A percentile compares a stretch with the other conserved stretches of the same genome.
Conservation (phyloP, 306 rosid genomes). For the Vigna mungo region DNA sequence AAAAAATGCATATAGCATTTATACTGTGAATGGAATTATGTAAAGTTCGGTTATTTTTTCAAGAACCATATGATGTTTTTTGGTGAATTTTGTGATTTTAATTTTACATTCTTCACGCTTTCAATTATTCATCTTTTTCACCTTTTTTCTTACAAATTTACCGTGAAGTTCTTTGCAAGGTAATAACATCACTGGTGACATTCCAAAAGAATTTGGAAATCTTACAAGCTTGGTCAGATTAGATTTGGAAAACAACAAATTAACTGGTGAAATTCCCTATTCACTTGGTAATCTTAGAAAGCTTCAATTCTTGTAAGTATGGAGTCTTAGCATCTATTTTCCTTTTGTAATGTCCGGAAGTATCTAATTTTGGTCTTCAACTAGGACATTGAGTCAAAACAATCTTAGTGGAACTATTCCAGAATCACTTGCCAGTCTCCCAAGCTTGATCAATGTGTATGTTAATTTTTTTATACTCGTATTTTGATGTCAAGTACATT, state of each 20-base stretch:
- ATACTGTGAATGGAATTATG: not conserved
- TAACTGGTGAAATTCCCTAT: constrained; percentile 83
- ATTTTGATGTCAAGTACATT: not conserved
- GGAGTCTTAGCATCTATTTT: constrained; percentile 34
- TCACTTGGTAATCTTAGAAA: constrained; percentile 72
- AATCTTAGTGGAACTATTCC: constrained; percentile 78
- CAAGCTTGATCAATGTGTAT: constrained; percentile 71
- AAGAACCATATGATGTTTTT: constrained; percentile 17
- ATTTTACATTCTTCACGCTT: constrained; percentile 12
- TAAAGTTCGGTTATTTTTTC: constrained; percentile 3
- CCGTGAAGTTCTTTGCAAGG: constrained; percentile 79
- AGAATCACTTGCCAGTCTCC: constrained; percentile 68
- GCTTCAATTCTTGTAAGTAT: constrained; percentile 91
- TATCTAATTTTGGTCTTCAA: constrained; percentile 42
- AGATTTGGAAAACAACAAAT: constrained; percentile 72
- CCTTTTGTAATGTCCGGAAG: constrained; percentile 33
- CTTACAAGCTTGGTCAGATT: constrained; percentile 67
- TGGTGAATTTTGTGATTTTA: constrained; percentile 5
- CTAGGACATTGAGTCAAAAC: constrained; percentile 84
- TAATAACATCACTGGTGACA: constrained; percentile 71
- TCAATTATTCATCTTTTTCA: constrained; percentile 2
- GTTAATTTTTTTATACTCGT: constrained; percentile 41
- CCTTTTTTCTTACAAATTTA: constrained; percentile 9
- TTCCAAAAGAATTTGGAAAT: constrained; percentile 80
- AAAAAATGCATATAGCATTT: not conserved